Base-by-base conservation (phyloP, 352 stramenopile genomes). In the Vaucheria bursata region DNA sequence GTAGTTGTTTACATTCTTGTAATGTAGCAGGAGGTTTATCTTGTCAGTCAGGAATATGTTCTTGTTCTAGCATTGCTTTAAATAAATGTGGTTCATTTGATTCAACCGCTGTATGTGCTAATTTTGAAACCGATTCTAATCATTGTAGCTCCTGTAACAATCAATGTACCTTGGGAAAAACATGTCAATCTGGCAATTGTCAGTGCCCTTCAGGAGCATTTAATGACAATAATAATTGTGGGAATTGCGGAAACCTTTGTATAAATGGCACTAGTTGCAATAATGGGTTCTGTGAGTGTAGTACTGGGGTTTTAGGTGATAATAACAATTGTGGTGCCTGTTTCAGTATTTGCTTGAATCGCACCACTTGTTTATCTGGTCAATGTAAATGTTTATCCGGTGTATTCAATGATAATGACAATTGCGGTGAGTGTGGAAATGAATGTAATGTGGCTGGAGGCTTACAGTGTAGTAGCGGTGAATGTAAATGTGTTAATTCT, bases 121-220 rank as follows among this genome's bases (percentile, higher is more conserved):
- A 59, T 59, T 72, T 72, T 72, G 32, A 25, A 34, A 31, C 18
- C 18, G 25, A 29, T 37, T 34, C 53, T 25, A 35, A 72, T 72
- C 32, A 29, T 72, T 72, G 65, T 33, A 37, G 53, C 35, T 33
- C 53, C 53, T 25, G 18, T 25, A 72, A 35, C 53, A 37, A 64
- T 64, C 38, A 33, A 72, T 64, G 31, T 35, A 40, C 53, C 25
- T 72, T 35, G 53, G n/a, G n/a, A n/a, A n/a, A n/a, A n/a, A n/a
- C n/a, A n/a, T n/a, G n/a, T n/a, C n/a, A n/a, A n/a, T n/a, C n/a
- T n/a, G n/a, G n/a, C n/a, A n/a, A n/a, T n/a, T n/a, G n/a, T n/a
- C 53, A 64, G 31, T 64, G 38, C 33, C 53, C 53, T 72, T 34
- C 53, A 34, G 35, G 35, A 18, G 65, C 65, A 40, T 29, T 18